Percentiles rank a stretch among this genome's conserved stretches.
Evolutionary conservation across 2,329 filamentous ascomycete genomes (phyloP).

Genomic region (Hyphodiscus sp.): DNA sequence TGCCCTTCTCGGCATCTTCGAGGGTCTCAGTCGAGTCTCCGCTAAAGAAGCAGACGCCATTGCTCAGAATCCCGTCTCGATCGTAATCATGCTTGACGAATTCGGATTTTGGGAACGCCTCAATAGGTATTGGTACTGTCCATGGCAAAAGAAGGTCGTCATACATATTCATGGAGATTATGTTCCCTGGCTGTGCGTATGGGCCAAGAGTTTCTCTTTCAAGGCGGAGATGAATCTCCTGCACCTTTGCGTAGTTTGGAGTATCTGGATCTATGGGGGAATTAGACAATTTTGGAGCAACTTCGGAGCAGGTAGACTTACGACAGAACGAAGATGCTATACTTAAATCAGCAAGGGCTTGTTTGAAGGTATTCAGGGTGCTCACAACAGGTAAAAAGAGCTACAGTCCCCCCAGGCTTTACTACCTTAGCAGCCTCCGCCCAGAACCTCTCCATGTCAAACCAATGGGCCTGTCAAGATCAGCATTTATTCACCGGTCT

Average conservation of each 20-base stretch:
- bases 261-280: slow-evolving; percentile 1
- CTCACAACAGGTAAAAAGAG: slow-evolving; percentile 35
- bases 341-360: not conserved
- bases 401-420: slow-evolving; percentile 42
- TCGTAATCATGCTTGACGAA: slow-evolving; percentile 35
- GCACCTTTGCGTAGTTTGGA: slow-evolving; percentile 33
- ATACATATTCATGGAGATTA: slow-evolving; percentile 34
- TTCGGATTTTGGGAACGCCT: slow-evolving; percentile 27
- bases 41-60: slow-evolving; percentile 27
- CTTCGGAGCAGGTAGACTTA: not conserved
- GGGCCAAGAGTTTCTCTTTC: slow-evolving; percentile 32
- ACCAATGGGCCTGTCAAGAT: slow-evolving; percentile 42
- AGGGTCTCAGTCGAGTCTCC: slow-evolving; percentile 10
- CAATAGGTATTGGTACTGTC: slow-evolving; percentile 27
- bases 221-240: slow-evolving; percentile 32
- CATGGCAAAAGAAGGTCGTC: slow-evolving; percentile 38
- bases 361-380: not conserved
- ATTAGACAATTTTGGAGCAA: not conserved
- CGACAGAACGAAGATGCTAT: slow-evolving; percentile 13
- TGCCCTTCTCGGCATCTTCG: slow-evolving; percentile 19
- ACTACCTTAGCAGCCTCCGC: slow-evolving; percentile 36
- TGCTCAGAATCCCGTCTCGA: slow-evolving; percentile 24
- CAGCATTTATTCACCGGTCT: slow-evolving; percentile 26
- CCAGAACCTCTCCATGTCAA: slow-evolving; percentile 43
- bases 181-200: slow-evolving; percentile 34